Conservation (phyloP, 192 early-diverging fungal genomes). For the Kappamyces sp. region DNA sequence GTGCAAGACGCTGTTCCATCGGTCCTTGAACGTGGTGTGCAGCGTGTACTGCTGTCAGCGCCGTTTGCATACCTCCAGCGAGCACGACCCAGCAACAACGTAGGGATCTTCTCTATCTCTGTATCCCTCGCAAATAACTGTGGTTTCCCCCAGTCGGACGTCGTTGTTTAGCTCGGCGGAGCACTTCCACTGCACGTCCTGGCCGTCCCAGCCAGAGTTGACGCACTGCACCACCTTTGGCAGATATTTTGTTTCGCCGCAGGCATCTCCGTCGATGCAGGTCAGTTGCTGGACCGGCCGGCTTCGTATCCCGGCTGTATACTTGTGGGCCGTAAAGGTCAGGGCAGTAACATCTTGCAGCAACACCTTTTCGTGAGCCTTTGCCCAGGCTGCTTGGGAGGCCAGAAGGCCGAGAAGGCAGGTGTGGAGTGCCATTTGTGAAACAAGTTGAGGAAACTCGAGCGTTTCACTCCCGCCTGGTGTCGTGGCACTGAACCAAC, state of each 20-base stretch:
- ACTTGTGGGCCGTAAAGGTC: conserved; percentile 25
- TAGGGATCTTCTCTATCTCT: conserved; percentile 34
- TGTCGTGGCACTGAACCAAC: too few relatives aligned
- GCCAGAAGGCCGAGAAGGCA: too few relatives aligned
- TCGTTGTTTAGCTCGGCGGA: conserved; percentile 35
- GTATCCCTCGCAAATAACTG: conserved; percentile 44
- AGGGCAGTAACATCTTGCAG: conserved; percentile 29
- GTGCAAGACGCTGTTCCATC: too few relatives aligned
- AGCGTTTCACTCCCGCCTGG: too few relatives aligned
- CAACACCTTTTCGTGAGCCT: conserved; percentile 17
- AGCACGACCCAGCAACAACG: conserved; percentile 37
- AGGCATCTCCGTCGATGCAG: conserved; percentile 39
- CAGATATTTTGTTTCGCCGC: conserved; percentile 2
- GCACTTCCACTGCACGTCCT: conserved; percentile 39
- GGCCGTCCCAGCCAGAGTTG: conserved; percentile 26
- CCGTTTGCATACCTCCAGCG: conserved; percentile 19
- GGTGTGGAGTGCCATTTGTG: too few relatives aligned
- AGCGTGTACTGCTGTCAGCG: too few relatives aligned
- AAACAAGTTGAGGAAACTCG: too few relatives aligned
- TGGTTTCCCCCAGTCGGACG: conserved; percentile 34
- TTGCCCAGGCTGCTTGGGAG: too few relatives aligned
- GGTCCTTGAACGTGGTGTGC: too few relatives aligned
- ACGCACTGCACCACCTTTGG: conserved; percentile 35
- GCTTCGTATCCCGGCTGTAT: conserved; percentile 33
- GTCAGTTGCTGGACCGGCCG: conserved; percentile 35